Evolutionary conservation across 2,329 filamentous ascomycete genomes (phyloP), one percentile per base, ranked within the genome.

Genomic region (Berkeleyomyces rouxiae): DNA sequence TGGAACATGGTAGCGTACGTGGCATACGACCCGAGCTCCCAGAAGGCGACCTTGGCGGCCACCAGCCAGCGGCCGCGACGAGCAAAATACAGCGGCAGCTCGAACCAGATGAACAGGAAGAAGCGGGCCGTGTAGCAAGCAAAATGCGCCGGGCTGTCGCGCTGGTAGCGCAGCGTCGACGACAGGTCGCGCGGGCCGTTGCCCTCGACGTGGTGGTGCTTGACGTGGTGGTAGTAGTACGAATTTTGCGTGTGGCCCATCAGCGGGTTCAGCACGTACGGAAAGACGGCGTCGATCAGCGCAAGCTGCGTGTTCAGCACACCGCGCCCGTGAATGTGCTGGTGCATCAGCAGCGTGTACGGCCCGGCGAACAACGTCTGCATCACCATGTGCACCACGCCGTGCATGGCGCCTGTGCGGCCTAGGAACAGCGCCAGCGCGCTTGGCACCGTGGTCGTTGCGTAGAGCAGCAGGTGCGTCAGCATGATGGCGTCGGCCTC

Each of bases 161-260:
- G 80, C 70, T 90, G 86, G 71, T 88, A 91, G 11, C 85, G 79
- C 44, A 92, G 79, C 0, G 88, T 92, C 0, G 86, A 87, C 1
- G 84, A 88, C 0, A 77, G 66, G 39, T 72, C 71, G 7, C 72
- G 73, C 7, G 74, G 70, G 3, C 72, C 70, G 61, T 71, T 67
- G 31, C 74, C 73, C 9, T 74, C 71, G 33, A 81, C 73, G 7
- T 92, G 88, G 70, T 92, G 88, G 69, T 90, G 87, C 75, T 92
- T 92, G 70, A 91, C 86, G 69, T 92, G 88, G 70, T 92, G 88
- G 70, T 90, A 91, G 71, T 81, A 92, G 74, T 92, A 92, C 1
- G 84, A 85, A 73, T 92, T 89, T 86, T 87, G 90, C 0, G 87
- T 90, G 69, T 92, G 88, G 9, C 88, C 88, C 81, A 90, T 86